phyloP scores from a whole-genome alignment of 2,329 filamentous ascomycete genomes.

The Aspergillus sp. region DNA sequence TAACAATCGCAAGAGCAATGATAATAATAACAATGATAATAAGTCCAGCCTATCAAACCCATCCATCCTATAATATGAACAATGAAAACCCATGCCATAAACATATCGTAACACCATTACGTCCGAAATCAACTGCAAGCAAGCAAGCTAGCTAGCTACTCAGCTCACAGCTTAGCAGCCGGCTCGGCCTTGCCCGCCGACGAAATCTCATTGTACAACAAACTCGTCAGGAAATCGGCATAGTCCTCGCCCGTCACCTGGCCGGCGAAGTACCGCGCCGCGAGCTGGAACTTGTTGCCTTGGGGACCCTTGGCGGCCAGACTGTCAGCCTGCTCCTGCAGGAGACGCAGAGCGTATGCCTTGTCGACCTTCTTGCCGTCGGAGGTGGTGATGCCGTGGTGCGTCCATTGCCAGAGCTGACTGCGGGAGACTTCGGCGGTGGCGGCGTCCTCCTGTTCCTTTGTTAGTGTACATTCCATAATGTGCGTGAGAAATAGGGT shows the following conservation, averaged over 20 bases:
- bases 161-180: constrained; percentile 63
- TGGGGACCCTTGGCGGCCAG: constrained; percentile 73
- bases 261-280: constrained; percentile 85
- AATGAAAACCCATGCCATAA: no score
- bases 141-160: no score
- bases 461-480: constrained; percentile 8
- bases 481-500: no score
- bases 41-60: no score
- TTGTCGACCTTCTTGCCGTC: constrained; percentile 95
- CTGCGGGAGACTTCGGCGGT: constrained; percentile 93
- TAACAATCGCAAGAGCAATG: no score
- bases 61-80: no score
- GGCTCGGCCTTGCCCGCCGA: constrained; percentile 68
- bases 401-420: constrained; percentile 96
- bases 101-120: no score
- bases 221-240: constrained; percentile 86
- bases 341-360: constrained; percentile 79
- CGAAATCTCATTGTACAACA: constrained; percentile 67
- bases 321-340: constrained; percentile 80
- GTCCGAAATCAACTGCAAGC: no score
- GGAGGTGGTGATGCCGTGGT: constrained; percentile 70
- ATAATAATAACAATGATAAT: no score
- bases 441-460: constrained; percentile 75
- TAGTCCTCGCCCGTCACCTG: constrained; percentile 98
- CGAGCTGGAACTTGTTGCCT: constrained; percentile 89